phyloP scores from a whole-genome alignment of 139 green algal genomes.

The Coccomyxa sp. region DNA sequence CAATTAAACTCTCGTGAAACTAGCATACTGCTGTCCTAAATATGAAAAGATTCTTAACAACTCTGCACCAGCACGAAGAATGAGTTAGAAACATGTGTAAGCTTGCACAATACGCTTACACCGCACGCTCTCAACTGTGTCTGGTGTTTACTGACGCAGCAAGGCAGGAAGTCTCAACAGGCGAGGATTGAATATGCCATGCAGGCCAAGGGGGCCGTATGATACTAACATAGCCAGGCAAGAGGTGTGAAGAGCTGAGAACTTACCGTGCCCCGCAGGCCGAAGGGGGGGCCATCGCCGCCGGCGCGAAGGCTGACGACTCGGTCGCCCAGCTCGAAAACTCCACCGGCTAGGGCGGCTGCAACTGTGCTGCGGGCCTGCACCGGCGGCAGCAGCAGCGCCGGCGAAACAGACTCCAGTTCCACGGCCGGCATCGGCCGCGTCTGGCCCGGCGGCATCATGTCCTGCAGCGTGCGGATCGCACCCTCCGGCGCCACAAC shows the following conservation, averaged over 20 bases:
- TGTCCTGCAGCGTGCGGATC: conserved; percentile 60
- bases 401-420: conserved; percentile 69
- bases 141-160: no score
- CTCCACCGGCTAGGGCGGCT: conserved; percentile 53
- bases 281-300: conserved; percentile 46
- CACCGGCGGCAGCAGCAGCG: conserved; percentile 69
- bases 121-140: no score
- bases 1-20: neutral
- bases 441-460: conserved; percentile 16
- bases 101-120: no score
- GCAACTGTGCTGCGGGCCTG: conserved; percentile 10
- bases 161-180: no score
- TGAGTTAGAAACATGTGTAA: no score
- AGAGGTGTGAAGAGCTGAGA: no score
- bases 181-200: neutral
- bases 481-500: conserved; percentile 67
- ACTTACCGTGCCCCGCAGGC: conserved; percentile 49
- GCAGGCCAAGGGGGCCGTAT: neutral
- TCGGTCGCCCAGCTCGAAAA: conserved; percentile 80
- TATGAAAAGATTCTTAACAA: neutral
- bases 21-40: neutral
- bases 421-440: conserved; percentile 31
- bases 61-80: no score
- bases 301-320: neutral
- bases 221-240: no score